These are phyloP conservation scores for Cutaneotrichosporon cyanovorans DNA, from an alignment of 1,284 basidiomycete species.

Conservation along the genomic window DNA sequence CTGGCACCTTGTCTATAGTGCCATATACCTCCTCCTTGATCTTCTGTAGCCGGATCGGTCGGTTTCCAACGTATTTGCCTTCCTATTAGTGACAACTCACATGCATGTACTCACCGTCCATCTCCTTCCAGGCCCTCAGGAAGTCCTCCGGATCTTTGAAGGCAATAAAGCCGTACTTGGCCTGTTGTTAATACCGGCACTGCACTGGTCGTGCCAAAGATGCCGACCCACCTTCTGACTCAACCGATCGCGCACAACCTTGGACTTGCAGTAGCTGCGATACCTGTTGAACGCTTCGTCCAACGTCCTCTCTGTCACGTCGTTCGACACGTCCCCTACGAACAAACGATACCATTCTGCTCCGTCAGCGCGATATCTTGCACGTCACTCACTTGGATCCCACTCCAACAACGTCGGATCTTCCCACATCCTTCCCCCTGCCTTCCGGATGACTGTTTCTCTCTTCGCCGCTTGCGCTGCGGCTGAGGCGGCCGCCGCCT, in stretches of 20 bases:
- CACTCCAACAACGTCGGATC: constrained; percentile 95
- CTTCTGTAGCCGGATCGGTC: constrained; percentile 78
- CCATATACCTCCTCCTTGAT: constrained; percentile 90
- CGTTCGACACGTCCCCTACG: constrained; percentile 95
- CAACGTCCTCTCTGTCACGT: constrained; percentile 90
- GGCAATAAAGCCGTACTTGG: constrained; percentile 93
- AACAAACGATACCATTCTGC: constrained; percentile 95
- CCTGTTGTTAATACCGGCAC: constrained; percentile 50
- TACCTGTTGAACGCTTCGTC: constrained; percentile 89
- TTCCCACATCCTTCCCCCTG: constrained; percentile 93
- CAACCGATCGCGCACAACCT: constrained; percentile 84
- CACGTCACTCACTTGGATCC: constrained; percentile 72
- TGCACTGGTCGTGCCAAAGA: too few species aligned
- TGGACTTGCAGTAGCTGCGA: constrained; percentile 83
- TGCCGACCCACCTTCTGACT: constrained; percentile 70
- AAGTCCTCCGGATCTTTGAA: constrained; percentile 99
- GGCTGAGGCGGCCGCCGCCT: too few species aligned
- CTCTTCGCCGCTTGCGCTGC: constrained; percentile 41
- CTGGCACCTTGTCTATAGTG: constrained; percentile 67
- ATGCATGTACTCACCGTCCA: constrained; percentile 69
- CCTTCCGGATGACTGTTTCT: constrained; percentile 88
- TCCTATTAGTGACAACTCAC: constrained; percentile 5
- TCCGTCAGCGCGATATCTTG: neutral
- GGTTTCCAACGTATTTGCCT: constrained; percentile 96
- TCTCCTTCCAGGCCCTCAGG: constrained; percentile 97